phyloP scores from a whole-genome alignment of 140 eudicot species.

The Oenanthe javanica region DNA sequence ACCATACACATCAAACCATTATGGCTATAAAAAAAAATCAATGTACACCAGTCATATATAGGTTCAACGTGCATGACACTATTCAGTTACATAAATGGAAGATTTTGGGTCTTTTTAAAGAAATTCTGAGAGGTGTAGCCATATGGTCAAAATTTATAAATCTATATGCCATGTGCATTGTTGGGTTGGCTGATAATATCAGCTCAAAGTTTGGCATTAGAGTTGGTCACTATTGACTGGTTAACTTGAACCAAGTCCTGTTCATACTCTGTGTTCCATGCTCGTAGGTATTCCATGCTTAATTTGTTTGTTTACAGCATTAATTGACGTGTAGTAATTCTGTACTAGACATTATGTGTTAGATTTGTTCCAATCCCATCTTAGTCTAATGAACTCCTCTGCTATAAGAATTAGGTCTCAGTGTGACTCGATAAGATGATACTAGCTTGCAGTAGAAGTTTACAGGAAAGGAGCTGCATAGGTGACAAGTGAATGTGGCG shows the following conservation, averaged over 20 bases:
- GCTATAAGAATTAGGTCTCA: constrained; percentile 49
- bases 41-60: not conserved
- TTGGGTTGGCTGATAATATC: not conserved
- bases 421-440: constrained; percentile 49
- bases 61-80: not conserved
- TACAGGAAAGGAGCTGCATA: not conserved
- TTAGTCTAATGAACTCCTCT: not conserved
- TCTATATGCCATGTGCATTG: not conserved
- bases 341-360: not conserved
- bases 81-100: not conserved
- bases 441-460: not conserved
- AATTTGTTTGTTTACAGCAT: not conserved
- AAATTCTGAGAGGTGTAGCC: not conserved
- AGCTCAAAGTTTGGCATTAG: not conserved
- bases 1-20: not conserved
- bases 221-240: not conserved
- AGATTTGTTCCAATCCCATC: not conserved
- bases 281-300: not conserved
- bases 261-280: not conserved
- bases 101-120: not conserved
- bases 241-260: constrained; percentile 3
- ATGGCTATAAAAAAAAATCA: not conserved
- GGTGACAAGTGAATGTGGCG: not conserved
- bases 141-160: not conserved
- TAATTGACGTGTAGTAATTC: not conserved